phyloP scores from a whole-genome alignment of 495 filamentous ascomycete genomes.

The Wilcoxina mikolae region DNA sequence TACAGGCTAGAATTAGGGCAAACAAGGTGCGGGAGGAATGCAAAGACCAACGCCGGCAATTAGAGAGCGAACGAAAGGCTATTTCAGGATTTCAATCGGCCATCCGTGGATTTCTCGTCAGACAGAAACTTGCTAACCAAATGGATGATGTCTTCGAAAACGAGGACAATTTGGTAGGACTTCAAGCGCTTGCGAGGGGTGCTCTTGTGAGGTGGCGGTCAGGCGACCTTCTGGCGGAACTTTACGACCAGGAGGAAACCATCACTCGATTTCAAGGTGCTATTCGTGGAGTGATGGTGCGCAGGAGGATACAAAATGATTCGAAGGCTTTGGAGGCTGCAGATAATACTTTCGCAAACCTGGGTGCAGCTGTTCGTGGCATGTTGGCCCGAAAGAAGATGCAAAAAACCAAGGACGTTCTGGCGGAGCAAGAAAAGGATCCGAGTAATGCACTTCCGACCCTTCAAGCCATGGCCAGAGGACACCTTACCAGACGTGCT shows the following conservation, averaged over 20 bases:
- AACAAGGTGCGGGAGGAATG: constrained; percentile 56
- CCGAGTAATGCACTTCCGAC: constrained; percentile 17
- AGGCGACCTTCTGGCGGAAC: constrained; percentile 11
- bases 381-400: constrained; percentile 35
- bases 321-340: constrained; percentile 29
- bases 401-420: constrained; percentile 27
- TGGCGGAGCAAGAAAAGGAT: constrained; percentile 14
- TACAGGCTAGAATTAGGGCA: constrained; percentile 78
- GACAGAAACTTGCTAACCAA: constrained; percentile 39
- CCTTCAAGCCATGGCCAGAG: constrained; percentile 40
- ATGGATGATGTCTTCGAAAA: constrained; percentile 34
- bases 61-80: constrained; percentile 43
- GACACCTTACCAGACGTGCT: constrained; percentile 34
- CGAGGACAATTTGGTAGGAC: constrained; percentile 10
- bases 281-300: constrained; percentile 29
- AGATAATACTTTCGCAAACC: constrained; percentile 26
- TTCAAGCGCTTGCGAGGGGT: constrained; percentile 24
- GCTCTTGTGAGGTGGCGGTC: constrained; percentile 29
- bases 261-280: constrained; percentile 19
- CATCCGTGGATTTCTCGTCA: constrained; percentile 44
- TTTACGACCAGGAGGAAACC: constrained; percentile 11
- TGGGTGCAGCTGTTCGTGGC: constrained; percentile 32
- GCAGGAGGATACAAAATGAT: constrained; percentile 28
- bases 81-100: constrained; percentile 58
- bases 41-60: constrained; percentile 45